Evolutionary conservation across 768 basidiomycete genomes (phyloP).

Genomic region (Rhodotorula taiwanensis): DNA sequence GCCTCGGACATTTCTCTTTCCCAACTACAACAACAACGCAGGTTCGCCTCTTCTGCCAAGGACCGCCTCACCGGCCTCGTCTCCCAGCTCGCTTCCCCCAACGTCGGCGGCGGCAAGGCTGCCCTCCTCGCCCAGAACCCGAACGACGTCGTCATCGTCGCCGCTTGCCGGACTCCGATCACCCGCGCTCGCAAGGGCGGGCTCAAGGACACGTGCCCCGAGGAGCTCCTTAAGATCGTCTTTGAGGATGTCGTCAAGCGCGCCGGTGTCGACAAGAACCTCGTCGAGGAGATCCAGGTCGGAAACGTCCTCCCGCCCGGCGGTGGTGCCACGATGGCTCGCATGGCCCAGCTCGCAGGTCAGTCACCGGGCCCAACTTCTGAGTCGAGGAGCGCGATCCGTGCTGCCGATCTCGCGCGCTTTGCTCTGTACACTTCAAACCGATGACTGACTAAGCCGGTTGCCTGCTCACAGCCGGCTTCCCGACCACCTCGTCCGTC

Average conservation of each 20-base stretch:
- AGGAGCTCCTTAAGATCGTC: slow-evolving; percentile 73
- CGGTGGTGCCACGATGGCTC: slow-evolving; percentile 67
- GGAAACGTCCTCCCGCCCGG: slow-evolving; percentile 84
- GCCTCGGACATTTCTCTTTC: too few species aligned
- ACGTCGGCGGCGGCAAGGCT: slow-evolving; percentile 14
- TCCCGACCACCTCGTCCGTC: slow-evolving; percentile 78
- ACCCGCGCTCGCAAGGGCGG: slow-evolving; percentile 84
- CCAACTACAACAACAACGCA: background rate
- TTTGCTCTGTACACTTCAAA: background rate
- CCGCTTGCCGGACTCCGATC: slow-evolving; percentile 80
- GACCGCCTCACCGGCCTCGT: slow-evolving; percentile 26
- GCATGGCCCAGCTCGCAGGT: slow-evolving; percentile 72
- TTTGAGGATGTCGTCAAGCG: slow-evolving; percentile 73
- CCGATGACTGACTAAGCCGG: slow-evolving; percentile 50
- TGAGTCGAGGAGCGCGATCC: background rate
- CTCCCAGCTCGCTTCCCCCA: slow-evolving; percentile 15
- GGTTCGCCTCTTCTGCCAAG: slow-evolving; percentile 11
- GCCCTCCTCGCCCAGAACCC: slow-evolving; percentile 21
- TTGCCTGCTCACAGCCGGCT: slow-evolving; percentile 59
- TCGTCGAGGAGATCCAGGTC: slow-evolving; percentile 40
- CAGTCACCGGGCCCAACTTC: slow-evolving; percentile 48
- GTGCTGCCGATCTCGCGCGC: too few species aligned
- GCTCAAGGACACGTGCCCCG: slow-evolving; percentile 74
- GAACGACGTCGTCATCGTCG: slow-evolving; percentile 64
- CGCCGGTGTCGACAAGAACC: slow-evolving; percentile 38